Evolutionary conservation across 371 early-diverging fungal species (phyloP).

Genomic region (Apophysomyces ossiformis): DNA sequence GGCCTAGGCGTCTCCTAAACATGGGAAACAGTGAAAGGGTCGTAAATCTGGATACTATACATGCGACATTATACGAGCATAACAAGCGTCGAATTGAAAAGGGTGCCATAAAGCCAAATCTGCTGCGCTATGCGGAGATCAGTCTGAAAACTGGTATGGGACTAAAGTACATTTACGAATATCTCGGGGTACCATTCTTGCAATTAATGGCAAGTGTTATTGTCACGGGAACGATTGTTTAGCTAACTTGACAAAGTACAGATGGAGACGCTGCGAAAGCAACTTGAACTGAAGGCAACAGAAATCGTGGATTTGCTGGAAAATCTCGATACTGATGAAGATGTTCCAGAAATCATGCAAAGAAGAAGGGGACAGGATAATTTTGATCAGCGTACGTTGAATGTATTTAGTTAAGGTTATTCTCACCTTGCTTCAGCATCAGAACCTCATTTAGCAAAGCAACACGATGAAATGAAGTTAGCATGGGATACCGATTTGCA

Average conservation of each 20-base stretch:
- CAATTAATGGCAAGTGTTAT: slow-evolving; percentile 57
- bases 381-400: slow-evolving; percentile 46
- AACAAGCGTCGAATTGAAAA: slow-evolving; percentile 49
- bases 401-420: neutral
- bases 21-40: slow-evolving; percentile 31
- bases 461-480: slow-evolving; percentile 40
- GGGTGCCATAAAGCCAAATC: slow-evolving; percentile 55
- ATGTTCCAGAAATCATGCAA: slow-evolving; percentile 45
- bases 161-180: slow-evolving; percentile 63
- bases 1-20: neutral
- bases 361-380: slow-evolving; percentile 48
- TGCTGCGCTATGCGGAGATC: slow-evolving; percentile 64
- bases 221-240: neutral
- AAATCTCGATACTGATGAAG: slow-evolving; percentile 31
- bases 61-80: slow-evolving; percentile 47
- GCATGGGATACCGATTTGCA: slow-evolving; percentile 50
- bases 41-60: slow-evolving; percentile 39
- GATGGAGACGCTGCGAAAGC: slow-evolving; percentile 63
- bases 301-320: slow-evolving; percentile 51
- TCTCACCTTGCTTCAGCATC: slow-evolving; percentile 26
- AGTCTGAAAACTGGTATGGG: slow-evolving; percentile 69
- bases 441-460: slow-evolving; percentile 36
- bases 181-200: slow-evolving; percentile 66
- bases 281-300: slow-evolving; percentile 59
- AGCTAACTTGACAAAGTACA: slow-evolving; percentile 16